These are phyloP conservation scores for Phytophthora meadii DNA, from an alignment of 352 stramenopile species.

Conservation along the genomic window DNA sequence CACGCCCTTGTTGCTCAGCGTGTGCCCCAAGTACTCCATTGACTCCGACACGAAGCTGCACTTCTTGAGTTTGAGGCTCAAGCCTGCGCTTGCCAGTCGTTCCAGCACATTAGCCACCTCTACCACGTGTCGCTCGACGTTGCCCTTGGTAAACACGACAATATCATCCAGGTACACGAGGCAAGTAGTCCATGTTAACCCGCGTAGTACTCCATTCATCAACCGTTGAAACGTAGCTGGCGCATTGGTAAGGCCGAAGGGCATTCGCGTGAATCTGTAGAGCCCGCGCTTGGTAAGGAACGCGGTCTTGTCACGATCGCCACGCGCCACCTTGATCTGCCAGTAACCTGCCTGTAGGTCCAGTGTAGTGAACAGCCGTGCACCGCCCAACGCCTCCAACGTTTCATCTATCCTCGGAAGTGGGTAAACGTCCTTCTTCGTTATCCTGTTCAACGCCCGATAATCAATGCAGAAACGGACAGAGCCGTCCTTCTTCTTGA, in stretches of 20 bases:
- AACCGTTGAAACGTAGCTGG: not conserved
- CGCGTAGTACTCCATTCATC: slow-evolving; percentile 4
- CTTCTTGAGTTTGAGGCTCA: not conserved
- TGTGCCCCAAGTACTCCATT: not conserved
- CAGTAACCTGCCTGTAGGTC: slow-evolving; percentile 2
- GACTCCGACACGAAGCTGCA: not conserved
- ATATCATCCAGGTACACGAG: slow-evolving; percentile 5
- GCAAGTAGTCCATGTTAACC: not conserved
- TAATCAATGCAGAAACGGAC: slow-evolving; percentile 9
- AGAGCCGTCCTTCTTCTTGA: slow-evolving; percentile 5
- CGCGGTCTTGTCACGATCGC: not conserved
- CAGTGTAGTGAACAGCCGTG: not conserved
- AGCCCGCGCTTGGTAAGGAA: slow-evolving; percentile 1
- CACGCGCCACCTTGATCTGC: not conserved
- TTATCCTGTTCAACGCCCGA: not conserved
- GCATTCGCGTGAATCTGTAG: not conserved
- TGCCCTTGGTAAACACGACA: not conserved
- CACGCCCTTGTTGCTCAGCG: not conserved
- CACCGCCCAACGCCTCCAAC: not conserved
- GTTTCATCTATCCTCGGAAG: slow-evolving; percentile 10
- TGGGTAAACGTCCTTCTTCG: slow-evolving; percentile 9
- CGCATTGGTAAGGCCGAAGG: slow-evolving; percentile 2
- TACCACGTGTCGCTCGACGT: not conserved
- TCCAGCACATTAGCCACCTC: not conserved
- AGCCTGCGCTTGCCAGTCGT: not conserved